Evolutionary conservation across 73 alveolate species (phyloP).

Genomic region (Paramecium tetraurelia): DNA sequence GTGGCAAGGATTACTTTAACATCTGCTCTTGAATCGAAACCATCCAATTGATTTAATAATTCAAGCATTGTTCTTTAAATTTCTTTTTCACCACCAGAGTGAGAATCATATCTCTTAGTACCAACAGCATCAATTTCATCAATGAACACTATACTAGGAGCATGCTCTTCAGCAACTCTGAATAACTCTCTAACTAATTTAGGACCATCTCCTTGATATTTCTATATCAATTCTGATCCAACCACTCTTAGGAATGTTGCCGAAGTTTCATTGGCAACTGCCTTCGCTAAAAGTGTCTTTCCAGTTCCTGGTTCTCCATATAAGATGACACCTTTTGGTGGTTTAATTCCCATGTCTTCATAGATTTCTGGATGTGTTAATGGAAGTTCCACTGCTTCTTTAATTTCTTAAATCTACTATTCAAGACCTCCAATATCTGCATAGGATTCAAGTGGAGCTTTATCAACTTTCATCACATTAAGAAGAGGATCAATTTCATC

Average conservation of each 20-base stretch:
- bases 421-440: slow-evolving; percentile 99
- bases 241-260: slow-evolving; percentile 99
- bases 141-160: slow-evolving; percentile 99
- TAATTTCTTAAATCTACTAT: slow-evolving; percentile 92
- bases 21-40: slow-evolving; percentile 98
- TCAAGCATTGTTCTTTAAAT: slow-evolving; percentile 99
- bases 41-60: slow-evolving; percentile 98
- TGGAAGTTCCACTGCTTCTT: slow-evolving; percentile 98
- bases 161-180: slow-evolving; percentile 98
- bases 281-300: slow-evolving; percentile 98
- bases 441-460: slow-evolving; percentile 99
- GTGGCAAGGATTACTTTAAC: slow-evolving; percentile 99
- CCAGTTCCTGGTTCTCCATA: slow-evolving; percentile 99
- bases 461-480: slow-evolving; percentile 97
- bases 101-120: slow-evolving; percentile 96
- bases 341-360: slow-evolving; percentile 99
- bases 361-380: slow-evolving; percentile 99
- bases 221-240: slow-evolving; percentile 98
- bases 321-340: slow-evolving; percentile 98
- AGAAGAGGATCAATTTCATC: slow-evolving; percentile 99
- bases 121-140: slow-evolving; percentile 99
- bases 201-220: slow-evolving; percentile 99
- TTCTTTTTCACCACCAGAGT: slow-evolving; percentile 99
- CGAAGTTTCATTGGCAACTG: slow-evolving; percentile 99
- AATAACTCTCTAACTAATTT: slow-evolving; percentile 88